phyloP scores from a whole-genome alignment of 2,329 filamentous ascomycete species.

The Huntiella bhutanensis region DNA sequence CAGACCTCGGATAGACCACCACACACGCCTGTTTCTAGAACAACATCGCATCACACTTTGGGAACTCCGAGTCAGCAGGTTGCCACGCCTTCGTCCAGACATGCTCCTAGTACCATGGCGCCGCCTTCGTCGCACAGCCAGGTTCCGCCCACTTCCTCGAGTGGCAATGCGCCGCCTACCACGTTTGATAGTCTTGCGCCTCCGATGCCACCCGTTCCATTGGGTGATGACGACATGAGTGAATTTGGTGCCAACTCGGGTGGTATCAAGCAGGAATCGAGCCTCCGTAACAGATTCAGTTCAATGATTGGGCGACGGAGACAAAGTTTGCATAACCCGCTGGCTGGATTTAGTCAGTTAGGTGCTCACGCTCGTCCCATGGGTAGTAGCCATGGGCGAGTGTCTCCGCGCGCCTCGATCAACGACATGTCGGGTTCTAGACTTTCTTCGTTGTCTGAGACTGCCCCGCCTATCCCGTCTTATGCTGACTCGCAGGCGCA shows the following conservation, averaged over 20 bases:
- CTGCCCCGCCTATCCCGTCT: conserved; percentile 19
- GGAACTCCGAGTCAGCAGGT: conserved; percentile 4
- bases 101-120: not conserved
- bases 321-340: conserved; percentile 47
- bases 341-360: conserved; percentile 37
- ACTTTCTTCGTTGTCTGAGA: conserved; percentile 39
- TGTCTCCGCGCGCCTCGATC: conserved; percentile 40
- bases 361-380: conserved; percentile 36
- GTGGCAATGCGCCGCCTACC: conserved; percentile 3
- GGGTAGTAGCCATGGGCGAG: conserved; percentile 42
- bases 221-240: conserved; percentile 14
- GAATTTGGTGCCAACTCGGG: conserved; percentile 25
- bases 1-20: conserved; percentile 2
- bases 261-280: conserved; percentile 14
- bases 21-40: conserved; percentile 8
- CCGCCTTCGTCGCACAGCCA: conserved; percentile 8
- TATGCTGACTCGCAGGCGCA: not conserved
- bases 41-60: conserved; percentile 7
- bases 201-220: conserved; percentile 8
- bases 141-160: conserved; percentile 4
- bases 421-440: conserved; percentile 33
- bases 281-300: conserved; percentile 34
- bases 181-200: conserved; percentile 7
- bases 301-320: conserved; percentile 49
- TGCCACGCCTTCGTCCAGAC: conserved; percentile 7